These are phyloP conservation scores for Emmonsiellopsis sp. DNA, from an alignment of 2,329 filamentous ascomycete genomes.

Conservation along the genomic window DNA sequence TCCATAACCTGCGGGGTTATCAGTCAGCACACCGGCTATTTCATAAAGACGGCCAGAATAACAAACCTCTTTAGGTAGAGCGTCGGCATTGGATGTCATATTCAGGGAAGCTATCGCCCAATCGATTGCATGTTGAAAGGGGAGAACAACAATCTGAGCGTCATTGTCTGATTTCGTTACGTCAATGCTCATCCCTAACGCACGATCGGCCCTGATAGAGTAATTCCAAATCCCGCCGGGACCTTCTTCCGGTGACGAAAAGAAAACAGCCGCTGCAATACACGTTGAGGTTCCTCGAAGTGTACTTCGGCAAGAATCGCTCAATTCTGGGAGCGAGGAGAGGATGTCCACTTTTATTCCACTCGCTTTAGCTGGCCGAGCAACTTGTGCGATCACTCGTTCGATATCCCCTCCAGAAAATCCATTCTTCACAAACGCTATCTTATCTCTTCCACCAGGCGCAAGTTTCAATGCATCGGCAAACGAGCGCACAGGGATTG, in stretches of 20 bases:
- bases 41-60: background rate
- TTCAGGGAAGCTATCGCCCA: conserved; percentile 55
- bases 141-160: conserved; percentile 66
- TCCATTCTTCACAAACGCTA: conserved; percentile 74
- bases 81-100: conserved; percentile 28
- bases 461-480: conserved; percentile 53
- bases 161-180: conserved; percentile 57
- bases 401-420: conserved; percentile 61
- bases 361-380: conserved; percentile 46
- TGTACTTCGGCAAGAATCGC: conserved; percentile 54
- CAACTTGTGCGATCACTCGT: conserved; percentile 56
- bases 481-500: conserved; percentile 55
- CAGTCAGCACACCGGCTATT: conserved; percentile 5
- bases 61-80: conserved; percentile 31
- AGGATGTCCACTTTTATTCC: conserved; percentile 22
- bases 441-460: conserved; percentile 52
- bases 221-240: conserved; percentile 69
- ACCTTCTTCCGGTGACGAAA: conserved; percentile 66
- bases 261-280: conserved; percentile 66
- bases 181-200: conserved; percentile 55
- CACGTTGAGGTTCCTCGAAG: conserved; percentile 61
- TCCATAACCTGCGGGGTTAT: conserved; percentile 39
- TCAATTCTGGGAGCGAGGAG: conserved; percentile 40
- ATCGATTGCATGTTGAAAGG: conserved; percentile 72
- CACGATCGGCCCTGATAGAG: conserved; percentile 66